These are phyloP conservation scores for Nicotiana knightiana DNA, from an alignment of 257 asterid genomes.

Conservation along the genomic window DNA sequence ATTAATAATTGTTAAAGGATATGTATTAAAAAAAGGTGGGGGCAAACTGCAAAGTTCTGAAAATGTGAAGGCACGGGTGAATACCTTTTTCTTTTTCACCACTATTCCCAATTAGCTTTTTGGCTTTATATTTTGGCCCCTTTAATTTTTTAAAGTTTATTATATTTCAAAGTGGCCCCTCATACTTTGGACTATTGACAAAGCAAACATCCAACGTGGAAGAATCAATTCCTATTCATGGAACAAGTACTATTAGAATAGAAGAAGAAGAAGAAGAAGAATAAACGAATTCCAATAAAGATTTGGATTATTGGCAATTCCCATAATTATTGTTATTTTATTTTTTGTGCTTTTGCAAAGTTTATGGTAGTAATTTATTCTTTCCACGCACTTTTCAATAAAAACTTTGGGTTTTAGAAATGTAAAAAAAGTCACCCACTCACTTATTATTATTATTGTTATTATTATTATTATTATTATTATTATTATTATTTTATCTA, in stretches of 20 bases:
- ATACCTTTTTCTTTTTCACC: constrained; percentile 16
- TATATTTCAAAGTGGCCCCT: not conserved
- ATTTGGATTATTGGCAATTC: constrained; percentile 32
- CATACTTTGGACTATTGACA: constrained; percentile 5
- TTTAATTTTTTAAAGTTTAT: not conserved
- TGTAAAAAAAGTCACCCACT: not conserved
- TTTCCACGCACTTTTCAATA: not conserved
- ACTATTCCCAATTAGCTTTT: constrained; percentile 15
- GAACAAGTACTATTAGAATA: not conserved
- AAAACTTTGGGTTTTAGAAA: not conserved
- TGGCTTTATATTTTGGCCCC: constrained; percentile 3
- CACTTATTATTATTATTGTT: no score
- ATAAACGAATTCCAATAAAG: constrained; percentile 50
- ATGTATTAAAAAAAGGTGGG: not conserved
- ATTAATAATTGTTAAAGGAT: not conserved
- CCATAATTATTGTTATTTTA: constrained; percentile 6
- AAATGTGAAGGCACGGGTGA: constrained; percentile 11
- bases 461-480: no score
- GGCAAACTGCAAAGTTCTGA: constrained; percentile 4
- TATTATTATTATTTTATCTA: no score
- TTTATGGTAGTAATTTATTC: not conserved
- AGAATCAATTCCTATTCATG: constrained; percentile 38
- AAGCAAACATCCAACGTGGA: constrained; percentile 19
- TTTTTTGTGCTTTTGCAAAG: not conserved
- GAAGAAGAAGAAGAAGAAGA: constrained; percentile 15